phyloP scores from a whole-genome alignment of 2,329 filamentous ascomycete species.

The Colletotrichum sp. region DNA sequence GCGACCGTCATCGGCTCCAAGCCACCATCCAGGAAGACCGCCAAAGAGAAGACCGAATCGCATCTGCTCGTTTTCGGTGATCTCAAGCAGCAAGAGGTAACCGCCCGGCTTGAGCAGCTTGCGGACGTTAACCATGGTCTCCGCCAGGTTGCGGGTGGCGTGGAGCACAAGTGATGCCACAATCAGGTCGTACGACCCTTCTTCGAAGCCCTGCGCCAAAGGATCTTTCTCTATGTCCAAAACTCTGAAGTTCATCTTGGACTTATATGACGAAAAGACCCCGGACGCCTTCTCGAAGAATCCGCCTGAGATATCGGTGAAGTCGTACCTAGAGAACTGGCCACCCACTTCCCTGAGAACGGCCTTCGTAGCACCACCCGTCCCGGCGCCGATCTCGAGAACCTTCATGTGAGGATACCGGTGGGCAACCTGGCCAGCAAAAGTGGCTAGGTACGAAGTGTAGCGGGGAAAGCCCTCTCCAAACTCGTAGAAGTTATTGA shows the following conservation, averaged over 20 bases:
- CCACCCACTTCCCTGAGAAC: slow-evolving; percentile 11
- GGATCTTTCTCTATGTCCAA: slow-evolving; percentile 36
- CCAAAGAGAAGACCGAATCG: slow-evolving; percentile 24
- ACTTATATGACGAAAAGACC: slow-evolving; percentile 21
- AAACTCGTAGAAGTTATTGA: slow-evolving; percentile 31
- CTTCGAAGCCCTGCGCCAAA: slow-evolving; percentile 30
- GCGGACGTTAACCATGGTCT: slow-evolving; percentile 25
- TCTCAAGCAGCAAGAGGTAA: slow-evolving; percentile 21
- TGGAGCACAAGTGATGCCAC: slow-evolving; percentile 33
- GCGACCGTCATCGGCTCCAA: slow-evolving; percentile 25
- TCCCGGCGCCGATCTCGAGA: slow-evolving; percentile 47
- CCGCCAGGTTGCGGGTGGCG: slow-evolving; percentile 26
- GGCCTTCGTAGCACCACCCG: slow-evolving; percentile 33
- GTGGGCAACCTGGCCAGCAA: slow-evolving; percentile 5
- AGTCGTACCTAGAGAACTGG: slow-evolving; percentile 21
- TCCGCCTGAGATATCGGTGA: slow-evolving; percentile 25
- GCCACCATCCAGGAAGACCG: slow-evolving; percentile 32
- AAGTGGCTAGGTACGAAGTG: not conserved
- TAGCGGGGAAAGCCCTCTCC: slow-evolving; percentile 4
- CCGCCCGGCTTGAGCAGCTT: slow-evolving; percentile 36
- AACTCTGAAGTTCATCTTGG: slow-evolving; percentile 21
- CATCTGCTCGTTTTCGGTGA: slow-evolving; percentile 18
- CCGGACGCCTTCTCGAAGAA: slow-evolving; percentile 28
- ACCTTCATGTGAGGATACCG: slow-evolving; percentile 17
- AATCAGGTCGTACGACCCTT: slow-evolving; percentile 30